Evolutionary conservation across 1,139 yeast species (phyloP).

Genomic region (Blastobotrys persicus): DNA sequence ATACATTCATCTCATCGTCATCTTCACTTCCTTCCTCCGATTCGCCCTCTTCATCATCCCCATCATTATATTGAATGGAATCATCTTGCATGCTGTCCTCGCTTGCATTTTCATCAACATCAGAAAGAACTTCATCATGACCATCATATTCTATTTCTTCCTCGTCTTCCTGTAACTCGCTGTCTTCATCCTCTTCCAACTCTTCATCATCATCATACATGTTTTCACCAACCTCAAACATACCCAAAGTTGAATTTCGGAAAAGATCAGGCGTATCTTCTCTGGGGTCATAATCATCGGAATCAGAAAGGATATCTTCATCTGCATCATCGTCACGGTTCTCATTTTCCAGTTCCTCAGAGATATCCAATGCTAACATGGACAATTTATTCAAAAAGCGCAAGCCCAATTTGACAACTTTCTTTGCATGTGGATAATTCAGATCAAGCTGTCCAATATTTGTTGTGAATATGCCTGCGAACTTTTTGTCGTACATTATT

Average conservation of each 20-base stretch:
- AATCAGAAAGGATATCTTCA: constrained; percentile 38
- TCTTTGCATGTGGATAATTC: constrained; percentile 64
- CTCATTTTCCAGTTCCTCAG: constrained; percentile 54
- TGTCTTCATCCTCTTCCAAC: constrained; percentile 42
- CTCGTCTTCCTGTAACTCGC: constrained; percentile 31
- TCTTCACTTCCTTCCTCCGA: constrained; percentile 30
- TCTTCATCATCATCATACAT: constrained; percentile 59
- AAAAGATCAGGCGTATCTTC: constrained; percentile 84
- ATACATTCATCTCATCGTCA: constrained; percentile 32
- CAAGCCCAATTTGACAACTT: constrained; percentile 55
- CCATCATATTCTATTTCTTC: constrained; percentile 34
- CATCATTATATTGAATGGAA: constrained; percentile 18
- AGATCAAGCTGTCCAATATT: constrained; percentile 65
- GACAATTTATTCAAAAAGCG: constrained; percentile 64
- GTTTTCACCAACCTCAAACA: constrained; percentile 82
- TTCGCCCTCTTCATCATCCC: constrained; percentile 39
- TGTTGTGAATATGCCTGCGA: constrained; percentile 56
- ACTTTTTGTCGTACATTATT: constrained; percentile 63
- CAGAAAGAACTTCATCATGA: constrained; percentile 36
- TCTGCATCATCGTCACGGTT: constrained; percentile 45
- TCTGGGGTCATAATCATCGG: constrained; percentile 56
- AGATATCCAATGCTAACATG: constrained; percentile 38
- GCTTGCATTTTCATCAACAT: constrained; percentile 34
- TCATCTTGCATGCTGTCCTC: constrained; percentile 24
- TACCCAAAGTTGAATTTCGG: constrained; percentile 84